Conservation (phyloP, 2,329 filamentous ascomycete species). For the Xylaria sp. region DNA sequence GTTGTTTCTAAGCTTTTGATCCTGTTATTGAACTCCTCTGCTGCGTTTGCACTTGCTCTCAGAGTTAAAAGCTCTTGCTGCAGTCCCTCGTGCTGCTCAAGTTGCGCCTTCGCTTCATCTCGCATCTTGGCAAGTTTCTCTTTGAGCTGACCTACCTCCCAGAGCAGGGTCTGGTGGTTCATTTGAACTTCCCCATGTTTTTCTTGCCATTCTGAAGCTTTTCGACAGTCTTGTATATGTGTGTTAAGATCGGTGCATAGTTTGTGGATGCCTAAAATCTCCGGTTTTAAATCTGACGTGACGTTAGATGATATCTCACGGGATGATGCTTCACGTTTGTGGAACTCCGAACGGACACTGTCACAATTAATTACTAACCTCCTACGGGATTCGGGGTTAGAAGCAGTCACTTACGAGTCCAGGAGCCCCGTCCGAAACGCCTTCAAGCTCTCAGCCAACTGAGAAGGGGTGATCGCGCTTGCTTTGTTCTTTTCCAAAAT, state of each 20-base stretch:
- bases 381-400: not conserved
- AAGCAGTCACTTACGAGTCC: slow-evolving; percentile 26
- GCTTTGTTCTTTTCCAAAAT: slow-evolving; percentile 24
- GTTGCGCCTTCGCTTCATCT: slow-evolving; percentile 8
- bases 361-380: slow-evolving; percentile 8
- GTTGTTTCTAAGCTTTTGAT: slow-evolving; percentile 19
- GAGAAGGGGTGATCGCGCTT: slow-evolving; percentile 7
- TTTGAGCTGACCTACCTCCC: slow-evolving; percentile 27
- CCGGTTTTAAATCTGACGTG: slow-evolving; percentile 11
- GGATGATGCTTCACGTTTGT: slow-evolving; percentile 13
- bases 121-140: slow-evolving; percentile 23
- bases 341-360: slow-evolving; percentile 25
- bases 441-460: slow-evolving; percentile 28
- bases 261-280: slow-evolving; percentile 15
- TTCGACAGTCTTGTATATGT: slow-evolving; percentile 11
- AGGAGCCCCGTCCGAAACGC: slow-evolving; percentile 24
- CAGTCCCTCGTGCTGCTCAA: slow-evolving; percentile 23
- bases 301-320: slow-evolving; percentile 15
- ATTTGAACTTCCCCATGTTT: slow-evolving; percentile 17
- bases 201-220: slow-evolving; percentile 31
- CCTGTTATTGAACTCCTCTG: slow-evolving; percentile 13
- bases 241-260: slow-evolving; percentile 9
- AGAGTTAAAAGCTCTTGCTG: slow-evolving; percentile 21
- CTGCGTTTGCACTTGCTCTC: slow-evolving; percentile 6
- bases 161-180: slow-evolving; percentile 20